A percentile compares a stretch with the other conserved stretches of the same genome.
Evolutionary conservation across 345 rosid species (phyloP).

Genomic region (Salix purpurea): DNA sequence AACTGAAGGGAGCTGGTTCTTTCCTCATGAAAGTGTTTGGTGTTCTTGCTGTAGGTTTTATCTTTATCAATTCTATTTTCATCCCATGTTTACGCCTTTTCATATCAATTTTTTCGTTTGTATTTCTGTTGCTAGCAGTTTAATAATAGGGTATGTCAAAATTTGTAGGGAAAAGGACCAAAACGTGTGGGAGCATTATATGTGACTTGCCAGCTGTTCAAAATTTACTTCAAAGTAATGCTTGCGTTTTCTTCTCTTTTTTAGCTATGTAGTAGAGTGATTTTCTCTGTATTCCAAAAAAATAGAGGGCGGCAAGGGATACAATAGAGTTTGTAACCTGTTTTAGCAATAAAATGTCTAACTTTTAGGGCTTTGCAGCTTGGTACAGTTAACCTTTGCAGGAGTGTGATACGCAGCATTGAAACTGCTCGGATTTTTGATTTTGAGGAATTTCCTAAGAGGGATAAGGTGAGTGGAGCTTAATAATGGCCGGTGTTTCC

Average conservation of each 20-base stretch:
- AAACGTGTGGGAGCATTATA: slow-evolving; percentile 93
- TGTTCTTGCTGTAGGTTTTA: slow-evolving; percentile 80
- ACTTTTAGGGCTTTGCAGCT: slow-evolving; percentile 50
- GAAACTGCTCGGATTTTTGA: slow-evolving; percentile 95
- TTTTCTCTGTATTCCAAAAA: background rate
- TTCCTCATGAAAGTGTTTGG: slow-evolving; percentile 95
- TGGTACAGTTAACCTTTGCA: slow-evolving; percentile 93
- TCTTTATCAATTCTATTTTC: background rate
- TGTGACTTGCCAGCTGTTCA: slow-evolving; percentile 93
- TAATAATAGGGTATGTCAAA: background rate
- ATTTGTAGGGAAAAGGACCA: slow-evolving; percentile 80
- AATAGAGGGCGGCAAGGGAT: background rate
- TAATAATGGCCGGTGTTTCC: background rate
- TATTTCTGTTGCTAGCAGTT: slow-evolving; percentile 12
- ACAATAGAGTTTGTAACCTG: background rate
- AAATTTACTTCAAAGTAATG: slow-evolving; percentile 83
- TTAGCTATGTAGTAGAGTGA: too few relatives aligned
- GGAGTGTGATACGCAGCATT: slow-evolving; percentile 97
- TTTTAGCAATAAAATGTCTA: background rate
- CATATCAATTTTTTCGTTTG: background rate
- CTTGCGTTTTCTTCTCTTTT: background rate
- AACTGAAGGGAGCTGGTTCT: slow-evolving; percentile 91
- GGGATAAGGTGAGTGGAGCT: slow-evolving; percentile 62
- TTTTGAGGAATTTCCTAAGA: slow-evolving; percentile 89
- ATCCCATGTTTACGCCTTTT: background rate